A percentile compares a stretch with the other conserved stretches of the same genome.
phyloP scores from a whole-genome alignment of 1,284 basidiomycete species.

The Sanghuangporus sanghuang region DNA sequence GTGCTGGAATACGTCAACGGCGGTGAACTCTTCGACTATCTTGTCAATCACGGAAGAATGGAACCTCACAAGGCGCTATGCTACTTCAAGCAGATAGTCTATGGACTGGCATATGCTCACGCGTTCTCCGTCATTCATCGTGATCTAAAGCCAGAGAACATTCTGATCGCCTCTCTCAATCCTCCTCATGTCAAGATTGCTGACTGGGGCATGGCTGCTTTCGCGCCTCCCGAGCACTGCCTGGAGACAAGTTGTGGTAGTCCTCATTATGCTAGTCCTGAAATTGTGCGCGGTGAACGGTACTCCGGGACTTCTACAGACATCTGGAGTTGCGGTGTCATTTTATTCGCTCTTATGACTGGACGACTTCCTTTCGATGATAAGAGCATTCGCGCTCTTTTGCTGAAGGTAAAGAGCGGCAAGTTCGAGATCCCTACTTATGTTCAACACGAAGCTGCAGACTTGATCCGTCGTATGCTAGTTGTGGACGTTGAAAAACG shows the following conservation, averaged over 20 bases:
- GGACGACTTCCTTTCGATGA: conserved; percentile 89
- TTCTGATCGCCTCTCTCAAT: conserved; percentile 79
- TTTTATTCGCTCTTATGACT: conserved; percentile 84
- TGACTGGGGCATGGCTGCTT: conserved; percentile 99
- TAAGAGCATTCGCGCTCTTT: conserved; percentile 74
- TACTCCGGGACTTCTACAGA: conserved; percentile 94
- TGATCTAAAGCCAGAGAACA: conserved; percentile 98
- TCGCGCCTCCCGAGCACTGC: conserved; percentile 74
- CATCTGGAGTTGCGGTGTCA: conserved; percentile 93
- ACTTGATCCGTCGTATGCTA: conserved; percentile 79
- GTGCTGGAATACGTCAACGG: conserved; percentile 97
- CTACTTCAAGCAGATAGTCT: conserved; percentile 97
- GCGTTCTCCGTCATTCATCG: conserved; percentile 99
- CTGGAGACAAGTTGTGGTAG: conserved; percentile 96
- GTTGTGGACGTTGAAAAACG: conserved; percentile 85
- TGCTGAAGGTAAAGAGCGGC: conserved; percentile 89
- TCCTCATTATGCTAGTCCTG: conserved; percentile 97
- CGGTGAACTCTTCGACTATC: conserved; percentile 97
- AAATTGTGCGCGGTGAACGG: conserved; percentile 92
- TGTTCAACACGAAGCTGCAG: conserved; percentile 69
- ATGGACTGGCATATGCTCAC: conserved; percentile 96
- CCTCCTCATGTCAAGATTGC: conserved; percentile 94
- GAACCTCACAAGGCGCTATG: conserved; percentile 80
- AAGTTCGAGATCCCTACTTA: conserved; percentile 77
- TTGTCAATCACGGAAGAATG: conserved; percentile 86